Evolutionary conservation across 129 eudicot genomes (phyloP).

Genomic region (Flaveria bidentis): DNA sequence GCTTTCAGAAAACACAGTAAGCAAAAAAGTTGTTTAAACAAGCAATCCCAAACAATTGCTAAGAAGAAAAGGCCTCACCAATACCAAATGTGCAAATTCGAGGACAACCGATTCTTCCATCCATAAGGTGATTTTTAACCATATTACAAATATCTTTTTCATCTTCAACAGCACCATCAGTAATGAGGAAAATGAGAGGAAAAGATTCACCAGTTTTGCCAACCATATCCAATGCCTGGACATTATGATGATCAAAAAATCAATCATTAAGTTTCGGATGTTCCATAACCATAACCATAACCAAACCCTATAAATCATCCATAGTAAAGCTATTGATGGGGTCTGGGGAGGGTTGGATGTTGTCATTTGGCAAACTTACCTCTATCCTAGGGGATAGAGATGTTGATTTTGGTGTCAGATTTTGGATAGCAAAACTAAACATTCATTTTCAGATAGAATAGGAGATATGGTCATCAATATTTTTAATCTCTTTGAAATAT

Average conservation of each 20-base stretch:
- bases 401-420: too few species aligned
- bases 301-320: too few species aligned
- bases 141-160: constrained; percentile 75
- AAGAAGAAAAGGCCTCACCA: constrained; percentile 44
- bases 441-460: too few species aligned
- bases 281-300: too few species aligned
- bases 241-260: constrained; percentile 15
- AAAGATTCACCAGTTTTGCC: constrained; percentile 48
- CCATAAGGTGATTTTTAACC: constrained; percentile 38
- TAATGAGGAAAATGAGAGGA: constrained; percentile 66
- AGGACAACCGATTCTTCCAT: constrained; percentile 52
- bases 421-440: too few species aligned
- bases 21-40: not conserved
- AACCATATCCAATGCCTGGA: constrained; percentile 77
- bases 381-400: too few species aligned
- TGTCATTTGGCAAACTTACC: too few species aligned
- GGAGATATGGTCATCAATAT: too few species aligned
- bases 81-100: constrained; percentile 90
- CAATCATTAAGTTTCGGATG: not conserved
- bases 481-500: too few species aligned
- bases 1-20: not conserved
- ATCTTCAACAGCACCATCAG: constrained; percentile 91
- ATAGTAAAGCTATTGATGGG: too few species aligned
- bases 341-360: too few species aligned
- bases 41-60: not conserved